Conservation (phyloP, 805 yeast genomes). For the Monosporozyma aerobia region DNA sequence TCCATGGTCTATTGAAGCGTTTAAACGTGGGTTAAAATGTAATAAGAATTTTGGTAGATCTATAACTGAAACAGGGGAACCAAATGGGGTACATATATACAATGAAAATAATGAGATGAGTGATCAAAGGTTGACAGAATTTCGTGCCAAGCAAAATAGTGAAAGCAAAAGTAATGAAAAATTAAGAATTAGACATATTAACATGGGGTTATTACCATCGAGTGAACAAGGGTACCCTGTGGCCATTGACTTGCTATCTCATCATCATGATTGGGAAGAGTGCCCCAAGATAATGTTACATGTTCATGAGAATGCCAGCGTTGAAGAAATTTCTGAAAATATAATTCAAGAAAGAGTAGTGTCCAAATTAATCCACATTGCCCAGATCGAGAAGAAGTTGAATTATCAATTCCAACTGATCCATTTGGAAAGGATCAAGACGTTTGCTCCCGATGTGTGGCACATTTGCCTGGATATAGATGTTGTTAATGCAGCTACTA, state of each 20-base stretch:
- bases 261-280: slow-evolving; percentile 8
- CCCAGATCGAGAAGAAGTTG: neutral
- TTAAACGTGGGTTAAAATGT: slow-evolving; percentile 42
- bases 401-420: slow-evolving; percentile 4
- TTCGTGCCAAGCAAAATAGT: slow-evolving; percentile 6
- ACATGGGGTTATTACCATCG: slow-evolving; percentile 70
- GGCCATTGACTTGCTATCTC: slow-evolving; percentile 24
- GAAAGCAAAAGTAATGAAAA: slow-evolving; percentile 18
- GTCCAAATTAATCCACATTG: neutral
- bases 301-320: slow-evolving; percentile 66
- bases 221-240: slow-evolving; percentile 54
- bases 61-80: slow-evolving; percentile 6
- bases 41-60: slow-evolving; percentile 30
- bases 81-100: slow-evolving; percentile 33
- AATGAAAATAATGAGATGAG: slow-evolving; percentile 55
- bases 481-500: slow-evolving; percentile 5
- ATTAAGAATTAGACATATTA: slow-evolving; percentile 42
- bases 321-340: slow-evolving; percentile 30
- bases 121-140: slow-evolving; percentile 31
- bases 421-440: slow-evolving; percentile 60
- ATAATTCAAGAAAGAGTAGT: slow-evolving; percentile 5
- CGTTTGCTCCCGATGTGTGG: slow-evolving; percentile 83
- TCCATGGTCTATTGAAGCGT: slow-evolving; percentile 75
- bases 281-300: slow-evolving; percentile 36
- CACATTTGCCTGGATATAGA: slow-evolving; percentile 52